Base-by-base conservation (phyloP, 2,329 filamentous ascomycete species). In the Fusarium oligoseptatum region DNA sequence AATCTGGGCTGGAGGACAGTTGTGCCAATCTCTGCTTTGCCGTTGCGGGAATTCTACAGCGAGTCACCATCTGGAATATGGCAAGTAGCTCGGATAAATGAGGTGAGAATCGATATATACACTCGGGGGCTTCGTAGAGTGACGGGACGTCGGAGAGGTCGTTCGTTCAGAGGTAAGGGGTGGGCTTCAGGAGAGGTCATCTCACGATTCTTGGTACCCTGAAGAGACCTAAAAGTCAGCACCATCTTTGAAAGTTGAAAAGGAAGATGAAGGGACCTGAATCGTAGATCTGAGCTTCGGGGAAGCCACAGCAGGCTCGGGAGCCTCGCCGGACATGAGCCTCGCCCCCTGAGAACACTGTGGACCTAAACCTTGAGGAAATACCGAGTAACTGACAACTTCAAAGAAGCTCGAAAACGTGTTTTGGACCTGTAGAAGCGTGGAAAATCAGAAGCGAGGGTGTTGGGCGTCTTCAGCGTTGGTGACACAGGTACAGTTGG, bases 351-450 rank as follows among this genome's bases (percentile, higher is more conserved):
- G 45, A 50, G 27, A 11, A 24, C 15, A 9, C 24, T 2, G 9
- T 8, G 45, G 10, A 12, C 9, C 9, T 17, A 15, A n/a, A 6
- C 24, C 24, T 12, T 6, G 0, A 10, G 24, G 45, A 50, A 15
- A n/a, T 1, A 2, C 1, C 2, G 4, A 4, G 8, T n/a, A 39
- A 39, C 4, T n/a, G 17, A 10, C 7, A 10, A 6, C 8, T 0
- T n/a, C 8, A 10, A 39, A 39, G 37, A 2, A 39, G 8, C 17
- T 39, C 8, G 2, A 39, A 39, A 2, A 1, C 4, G 2, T 10
- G 15, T n/a, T n/a, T 39, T 10, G 9, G 1, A 10, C 37, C 37
- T 10, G 15, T n/a, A n/a, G n/a, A 34, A 34, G 32, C 32, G 32
- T 12, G 9, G 9, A 32, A 34, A 34, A 34, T 4, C 14, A 6